Base-by-base conservation (phyloP, 2,329 filamentous ascomycete species). In the Penicillium sp. region DNA sequence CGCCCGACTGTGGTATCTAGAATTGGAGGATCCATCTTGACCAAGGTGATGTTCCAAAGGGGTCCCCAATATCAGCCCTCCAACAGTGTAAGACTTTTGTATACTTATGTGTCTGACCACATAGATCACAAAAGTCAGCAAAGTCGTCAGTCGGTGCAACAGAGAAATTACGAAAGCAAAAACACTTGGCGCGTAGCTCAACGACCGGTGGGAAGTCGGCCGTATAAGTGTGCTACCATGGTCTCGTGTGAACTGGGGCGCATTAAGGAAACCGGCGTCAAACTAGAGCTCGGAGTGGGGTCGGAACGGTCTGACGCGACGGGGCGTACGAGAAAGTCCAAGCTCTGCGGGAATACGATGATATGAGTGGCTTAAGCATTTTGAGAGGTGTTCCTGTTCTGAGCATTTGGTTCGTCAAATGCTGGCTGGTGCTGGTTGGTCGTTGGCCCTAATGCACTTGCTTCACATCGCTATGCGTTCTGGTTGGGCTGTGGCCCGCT, bases 401-500 rank as follows among this genome's bases (percentile, higher is more conserved):
- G 8, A 14, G 18, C 22, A 29, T 21, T n/a, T 53, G 53, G 53
- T 62, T 64, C 55, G 54, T 53, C 42, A 34, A 34, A 31, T n/a
- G 9, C 27, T 40, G 5, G 16, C 1, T n/a, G n/a, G 31, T 14
- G 18, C 45, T 46, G 45, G 4, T 6, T 29, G 38, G 38, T 51
- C 41, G 34, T 53, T 45, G 48, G 46, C 53, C 49, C 62, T 63
- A 65, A 58, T 65, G 61, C 62, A 65, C 55, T 56, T 55, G 27
- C 52, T 65, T 65, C 62, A 64, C 62, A 58, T 58, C 32, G 45
- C 41, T 21, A 16, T 22, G 41, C 7, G 27, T 29, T 48, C 50
- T 65, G 59, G 58, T 65, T 65, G 62, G 62, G n/a, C 31, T 43
- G 38, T 27, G 45, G 56, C 56, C 58, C 59, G 58, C 62, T 54